These are phyloP conservation scores for Fusarium coffeatum DNA, from an alignment of 2,329 filamentous ascomycete genomes.

Conservation along the genomic window DNA sequence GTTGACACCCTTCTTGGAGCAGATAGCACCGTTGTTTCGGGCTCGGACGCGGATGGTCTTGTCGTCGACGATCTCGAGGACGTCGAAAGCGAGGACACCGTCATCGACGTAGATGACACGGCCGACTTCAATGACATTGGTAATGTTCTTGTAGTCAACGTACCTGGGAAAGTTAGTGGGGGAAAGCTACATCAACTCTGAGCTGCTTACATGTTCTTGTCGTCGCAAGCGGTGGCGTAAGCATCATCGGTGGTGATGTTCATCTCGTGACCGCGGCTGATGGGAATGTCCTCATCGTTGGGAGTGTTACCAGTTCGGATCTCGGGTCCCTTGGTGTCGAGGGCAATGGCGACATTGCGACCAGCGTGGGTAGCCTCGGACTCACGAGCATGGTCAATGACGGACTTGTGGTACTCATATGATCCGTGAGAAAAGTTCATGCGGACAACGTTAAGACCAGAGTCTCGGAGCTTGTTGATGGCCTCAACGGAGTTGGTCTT, in stretches of 20 bases:
- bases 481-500: slow-evolving; percentile 99
- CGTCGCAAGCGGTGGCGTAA: slow-evolving; percentile 85
- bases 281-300: slow-evolving; percentile 89
- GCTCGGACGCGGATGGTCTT: slow-evolving; percentile 88
- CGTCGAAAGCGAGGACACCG: slow-evolving; percentile 96
- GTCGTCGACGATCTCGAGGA: slow-evolving; percentile 86
- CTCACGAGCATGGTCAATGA: slow-evolving; percentile 93
- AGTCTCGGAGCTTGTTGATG: slow-evolving; percentile 91
- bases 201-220: slow-evolving; percentile 86
- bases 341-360: slow-evolving; percentile 93
- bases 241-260: slow-evolving; percentile 98
- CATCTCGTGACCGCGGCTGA: slow-evolving; percentile 83
- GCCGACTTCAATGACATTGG: slow-evolving; percentile 92
- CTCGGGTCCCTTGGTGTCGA: slow-evolving; percentile 76
- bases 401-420: slow-evolving; percentile 97
- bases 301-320: slow-evolving; percentile 75
- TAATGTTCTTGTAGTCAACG: slow-evolving; percentile 99
- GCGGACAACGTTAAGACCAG: slow-evolving; percentile 96
- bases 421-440: slow-evolving; percentile 93
- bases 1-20: slow-evolving; percentile 99
- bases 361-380: slow-evolving; percentile 83
- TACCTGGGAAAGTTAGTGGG: slow-evolving; percentile 67
- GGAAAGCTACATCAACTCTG: neutral
- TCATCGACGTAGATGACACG: slow-evolving; percentile 98
- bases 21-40: slow-evolving; percentile 98